Percentiles rank a stretch among this genome's conserved stretches.
phyloP scores from a whole-genome alignment of 73 alveolate genomes.

The Paraurostyla sp. region DNA sequence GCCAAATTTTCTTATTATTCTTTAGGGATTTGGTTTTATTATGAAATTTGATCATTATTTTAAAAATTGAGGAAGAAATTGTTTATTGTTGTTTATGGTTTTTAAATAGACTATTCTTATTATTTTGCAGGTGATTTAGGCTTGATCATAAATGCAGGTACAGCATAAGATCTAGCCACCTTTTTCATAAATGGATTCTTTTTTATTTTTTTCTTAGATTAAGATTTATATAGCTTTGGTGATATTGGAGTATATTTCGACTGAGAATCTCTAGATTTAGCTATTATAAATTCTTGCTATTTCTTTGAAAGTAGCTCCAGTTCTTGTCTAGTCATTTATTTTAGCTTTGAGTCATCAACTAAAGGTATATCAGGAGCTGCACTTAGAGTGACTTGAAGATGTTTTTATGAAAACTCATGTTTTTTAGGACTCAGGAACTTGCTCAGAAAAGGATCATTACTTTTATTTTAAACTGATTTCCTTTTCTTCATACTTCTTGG shows the following conservation, averaged over 20 bases:
- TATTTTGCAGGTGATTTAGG: not conserved
- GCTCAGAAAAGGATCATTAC: not conserved
- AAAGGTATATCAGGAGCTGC: not conserved
- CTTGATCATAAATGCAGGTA: not conserved
- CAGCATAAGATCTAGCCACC: not conserved
- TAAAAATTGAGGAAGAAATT: constrained; percentile 33
- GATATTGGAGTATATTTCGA: too few species aligned
- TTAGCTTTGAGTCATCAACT: not conserved
- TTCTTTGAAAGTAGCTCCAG: not conserved
- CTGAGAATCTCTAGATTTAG: not conserved
- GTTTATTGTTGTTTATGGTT: not conserved
- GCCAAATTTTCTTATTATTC: too few species aligned
- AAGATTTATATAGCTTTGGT: not conserved
- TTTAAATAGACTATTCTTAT: not conserved
- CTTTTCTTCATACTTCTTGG: not conserved
- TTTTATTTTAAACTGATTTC: not conserved
- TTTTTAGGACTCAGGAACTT: not conserved
- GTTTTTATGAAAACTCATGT: not conserved
- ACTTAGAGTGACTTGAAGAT: too few species aligned
- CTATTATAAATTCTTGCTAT: not conserved
- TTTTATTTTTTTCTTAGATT: not conserved
- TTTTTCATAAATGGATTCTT: too few species aligned
- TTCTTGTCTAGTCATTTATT: not conserved
- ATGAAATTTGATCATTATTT: too few species aligned
- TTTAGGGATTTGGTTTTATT: too few species aligned